Conservation (phyloP, 495 filamentous ascomycete species). For the Podospora fimiseda region DNA sequence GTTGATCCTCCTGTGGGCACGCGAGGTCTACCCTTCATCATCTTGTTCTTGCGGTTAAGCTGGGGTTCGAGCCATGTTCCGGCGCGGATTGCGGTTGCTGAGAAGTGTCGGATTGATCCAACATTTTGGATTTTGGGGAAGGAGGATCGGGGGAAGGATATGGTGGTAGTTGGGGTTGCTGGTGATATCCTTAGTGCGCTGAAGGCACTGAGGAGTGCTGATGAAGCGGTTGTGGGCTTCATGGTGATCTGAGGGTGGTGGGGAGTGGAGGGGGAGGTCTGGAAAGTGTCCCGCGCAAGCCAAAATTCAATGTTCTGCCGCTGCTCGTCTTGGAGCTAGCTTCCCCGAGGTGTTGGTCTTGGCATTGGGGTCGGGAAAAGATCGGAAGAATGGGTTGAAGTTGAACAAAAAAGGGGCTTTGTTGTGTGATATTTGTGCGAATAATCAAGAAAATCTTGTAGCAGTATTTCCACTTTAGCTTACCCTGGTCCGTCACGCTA, state of each 20-base stretch:
- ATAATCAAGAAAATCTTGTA: neutral
- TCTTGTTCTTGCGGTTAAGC: constrained; percentile 67
- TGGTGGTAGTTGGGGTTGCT: constrained; percentile 17
- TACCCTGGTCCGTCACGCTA: constrained; percentile 5
- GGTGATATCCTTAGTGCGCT: constrained; percentile 36
- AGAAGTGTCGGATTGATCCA: constrained; percentile 72
- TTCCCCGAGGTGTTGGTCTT: neutral
- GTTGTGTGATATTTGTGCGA: too few species aligned
- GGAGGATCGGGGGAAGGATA: constrained; percentile 24
- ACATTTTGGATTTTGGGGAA: constrained; percentile 26
- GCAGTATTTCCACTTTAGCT: neutral
- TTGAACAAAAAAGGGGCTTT: neutral
- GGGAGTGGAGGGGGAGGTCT: neutral
- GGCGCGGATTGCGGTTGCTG: constrained; percentile 55
- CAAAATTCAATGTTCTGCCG: neutral
- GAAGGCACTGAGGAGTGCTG: constrained; percentile 37
- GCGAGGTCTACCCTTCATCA: constrained; percentile 81
- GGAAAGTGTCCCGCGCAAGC: neutral
- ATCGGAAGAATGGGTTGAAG: neutral
- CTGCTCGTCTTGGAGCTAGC: neutral
- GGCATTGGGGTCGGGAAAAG: neutral
- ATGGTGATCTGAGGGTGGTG: constrained; percentile 25
- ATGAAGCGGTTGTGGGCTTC: constrained; percentile 31
- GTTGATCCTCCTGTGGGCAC: constrained; percentile 85
- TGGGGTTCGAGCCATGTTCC: constrained; percentile 78